These are phyloP conservation scores for Decorospora gaudefroyi DNA, from an alignment of 2,329 filamentous ascomycete species.

Conservation along the genomic window DNA sequence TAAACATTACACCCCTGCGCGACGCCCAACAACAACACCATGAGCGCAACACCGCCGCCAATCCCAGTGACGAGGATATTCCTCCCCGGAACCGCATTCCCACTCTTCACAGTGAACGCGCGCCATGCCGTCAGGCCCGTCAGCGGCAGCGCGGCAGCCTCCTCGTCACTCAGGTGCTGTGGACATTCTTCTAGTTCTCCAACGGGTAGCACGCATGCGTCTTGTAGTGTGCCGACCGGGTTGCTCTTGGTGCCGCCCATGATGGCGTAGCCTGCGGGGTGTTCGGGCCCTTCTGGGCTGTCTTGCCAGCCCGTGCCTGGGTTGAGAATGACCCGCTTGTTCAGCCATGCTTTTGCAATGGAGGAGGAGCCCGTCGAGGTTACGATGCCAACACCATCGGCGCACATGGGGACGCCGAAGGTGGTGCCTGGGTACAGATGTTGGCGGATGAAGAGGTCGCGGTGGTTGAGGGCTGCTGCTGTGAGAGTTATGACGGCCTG, in stretches of 20 bases:
- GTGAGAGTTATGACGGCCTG: slow-evolving; percentile 77
- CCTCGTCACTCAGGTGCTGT: slow-evolving; percentile 68
- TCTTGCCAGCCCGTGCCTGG: slow-evolving; percentile 78
- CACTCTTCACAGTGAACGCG: slow-evolving; percentile 78
- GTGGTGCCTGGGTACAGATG: slow-evolving; percentile 86
- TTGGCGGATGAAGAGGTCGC: slow-evolving; percentile 91
- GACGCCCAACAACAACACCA: slow-evolving; percentile 77
- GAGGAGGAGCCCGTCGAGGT: slow-evolving; percentile 63
- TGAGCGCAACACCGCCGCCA: slow-evolving; percentile 86
- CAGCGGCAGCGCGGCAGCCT: slow-evolving; percentile 83
- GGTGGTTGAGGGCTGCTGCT: slow-evolving; percentile 88
- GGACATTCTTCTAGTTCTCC: slow-evolving; percentile 78
- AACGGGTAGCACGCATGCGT: slow-evolving; percentile 71
- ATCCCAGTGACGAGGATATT: slow-evolving; percentile 90
- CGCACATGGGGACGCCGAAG: slow-evolving; percentile 76
- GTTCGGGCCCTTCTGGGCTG: slow-evolving; percentile 73
- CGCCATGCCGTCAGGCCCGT: slow-evolving; percentile 89
- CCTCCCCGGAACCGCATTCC: slow-evolving; percentile 63
- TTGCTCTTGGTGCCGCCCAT: slow-evolving; percentile 70
- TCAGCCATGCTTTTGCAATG: slow-evolving; percentile 60
- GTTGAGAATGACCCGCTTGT: slow-evolving; percentile 75
- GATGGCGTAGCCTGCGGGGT: slow-evolving; percentile 62
- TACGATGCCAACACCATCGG: slow-evolving; percentile 81
- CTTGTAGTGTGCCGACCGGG: slow-evolving; percentile 72
- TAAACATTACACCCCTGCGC: slow-evolving; percentile 75